Conservation (phyloP, 768 basidiomycete species). For the Phaeolepiota aurea region DNA sequence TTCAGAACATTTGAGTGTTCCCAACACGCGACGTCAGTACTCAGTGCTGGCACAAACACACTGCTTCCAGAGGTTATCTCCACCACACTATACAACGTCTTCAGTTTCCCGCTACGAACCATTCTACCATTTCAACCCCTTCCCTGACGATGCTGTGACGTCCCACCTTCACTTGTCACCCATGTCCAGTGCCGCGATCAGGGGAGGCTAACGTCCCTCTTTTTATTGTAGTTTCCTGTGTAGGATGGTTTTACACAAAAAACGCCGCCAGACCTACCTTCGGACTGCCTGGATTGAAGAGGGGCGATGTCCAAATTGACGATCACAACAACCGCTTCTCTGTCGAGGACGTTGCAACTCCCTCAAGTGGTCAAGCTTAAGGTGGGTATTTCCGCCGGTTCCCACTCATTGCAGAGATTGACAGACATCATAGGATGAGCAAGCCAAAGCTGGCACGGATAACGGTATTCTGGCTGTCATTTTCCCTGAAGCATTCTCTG, state of each 20-base stretch:
- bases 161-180: too few species aligned
- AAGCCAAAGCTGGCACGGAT: constrained; percentile 39
- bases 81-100: constrained; percentile 10
- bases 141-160: constrained; percentile 31
- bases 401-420: background rate
- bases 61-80: too few species aligned
- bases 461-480: constrained; percentile 36
- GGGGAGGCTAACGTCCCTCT: too few species aligned
- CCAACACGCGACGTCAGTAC: too few species aligned
- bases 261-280: constrained; percentile 42
- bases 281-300: constrained; percentile 46
- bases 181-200: too few species aligned
- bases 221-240: too few species aligned
- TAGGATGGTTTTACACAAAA: constrained; percentile 43
- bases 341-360: constrained; percentile 37
- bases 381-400: background rate
- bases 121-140: constrained; percentile 32
- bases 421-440: constrained; percentile 24
- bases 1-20: too few species aligned
- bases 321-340: constrained; percentile 37
- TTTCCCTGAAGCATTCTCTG: constrained; percentile 37
- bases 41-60: too few species aligned
- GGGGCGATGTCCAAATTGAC: constrained; percentile 38
- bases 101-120: constrained; percentile 30
- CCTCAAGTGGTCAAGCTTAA: constrained; percentile 40